Evolutionary conservation across 2,329 filamentous ascomycete species (phyloP).

Genomic region (Fonsecaea erecta): DNA sequence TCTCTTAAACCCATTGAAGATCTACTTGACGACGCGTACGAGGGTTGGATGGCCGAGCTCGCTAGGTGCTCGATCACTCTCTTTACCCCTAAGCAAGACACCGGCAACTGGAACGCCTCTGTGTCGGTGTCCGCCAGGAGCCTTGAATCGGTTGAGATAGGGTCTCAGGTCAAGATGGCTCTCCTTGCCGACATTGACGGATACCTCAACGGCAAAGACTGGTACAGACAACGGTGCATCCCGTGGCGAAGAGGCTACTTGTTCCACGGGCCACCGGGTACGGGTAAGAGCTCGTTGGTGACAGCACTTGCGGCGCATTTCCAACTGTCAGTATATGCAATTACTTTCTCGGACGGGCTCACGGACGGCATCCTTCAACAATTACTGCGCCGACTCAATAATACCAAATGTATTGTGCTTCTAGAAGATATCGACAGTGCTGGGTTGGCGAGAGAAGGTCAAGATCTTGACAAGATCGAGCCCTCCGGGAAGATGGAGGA

Average conservation of each 20-base stretch:
- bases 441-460: conserved; percentile 43
- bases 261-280: conserved; percentile 75
- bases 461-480: background rate
- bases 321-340: conserved; percentile 35
- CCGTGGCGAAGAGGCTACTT: conserved; percentile 77
- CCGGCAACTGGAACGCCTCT: background rate
- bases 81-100: background rate
- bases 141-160: background rate
- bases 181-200: background rate
- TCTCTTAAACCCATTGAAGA: background rate
- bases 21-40: conserved; percentile 1
- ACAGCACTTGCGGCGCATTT: conserved; percentile 70
- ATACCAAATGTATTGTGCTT: conserved; percentile 61
- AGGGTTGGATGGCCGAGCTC: background rate
- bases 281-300: conserved; percentile 72
- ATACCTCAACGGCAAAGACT: conserved; percentile 13
- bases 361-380: background rate
- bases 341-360: conserved; percentile 61
- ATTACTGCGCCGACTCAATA: background rate
- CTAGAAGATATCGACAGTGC: conserved; percentile 72
- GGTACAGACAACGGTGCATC: conserved; percentile 55
- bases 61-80: background rate
- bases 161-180: background rate
- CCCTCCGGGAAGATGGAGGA: background rate
- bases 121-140: background rate